Evolutionary conservation across 2,329 filamentous ascomycete species (phyloP), one percentile per base, ranked within the genome.

Genomic region (Fusarium compactum): DNA sequence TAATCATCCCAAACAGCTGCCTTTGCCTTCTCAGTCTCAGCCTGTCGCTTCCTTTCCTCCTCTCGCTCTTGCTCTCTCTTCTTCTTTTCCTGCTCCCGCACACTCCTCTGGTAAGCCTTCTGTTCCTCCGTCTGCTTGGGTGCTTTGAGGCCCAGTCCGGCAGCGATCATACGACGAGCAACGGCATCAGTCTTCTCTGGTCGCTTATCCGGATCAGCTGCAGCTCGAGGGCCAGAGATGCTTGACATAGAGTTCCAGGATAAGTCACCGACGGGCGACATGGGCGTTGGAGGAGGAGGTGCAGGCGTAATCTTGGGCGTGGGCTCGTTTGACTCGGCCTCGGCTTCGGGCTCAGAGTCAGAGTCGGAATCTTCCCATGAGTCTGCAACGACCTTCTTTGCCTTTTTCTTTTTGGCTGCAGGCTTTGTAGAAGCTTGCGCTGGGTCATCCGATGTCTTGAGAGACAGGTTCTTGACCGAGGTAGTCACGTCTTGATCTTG

Each of bases 141-240:
- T 34, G 91, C 89, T 76, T 90, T 89, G 58, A 98, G 88, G 1
- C 96, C 96, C 71, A 98, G 82, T 1, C 93, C 94, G 6, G 92
- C 92, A 1, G 94, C 94, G 78, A 99, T 98, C 88, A 99, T 86
- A 63, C 96, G 86, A 67, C 92, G 89, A 8, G 96, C 96, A 41
- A 97, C 94, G 1, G 94, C 93, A 66, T 97, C 97, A 67, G 95
- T 97, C 85, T 97, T 99, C 81, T 97, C 95, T 0, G 94, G 95
- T 41, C 92, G 83, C 59, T 74, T 71, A 5, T 64, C 48, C 12
- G 70, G 32, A 8, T 74, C 71, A 30, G 54, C 59, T n/a, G 47
- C 51, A n/a, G 43, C 45, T 18, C 41, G 34, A 34, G 41, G 55
- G 27, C 54, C 65, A 8, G 71, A 18, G 44, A 52, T n/a, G 57